These are phyloP conservation scores for Strobilomyces echinocephalus DNA, from an alignment of 768 basidiomycete genomes.

Conservation along the genomic window DNA sequence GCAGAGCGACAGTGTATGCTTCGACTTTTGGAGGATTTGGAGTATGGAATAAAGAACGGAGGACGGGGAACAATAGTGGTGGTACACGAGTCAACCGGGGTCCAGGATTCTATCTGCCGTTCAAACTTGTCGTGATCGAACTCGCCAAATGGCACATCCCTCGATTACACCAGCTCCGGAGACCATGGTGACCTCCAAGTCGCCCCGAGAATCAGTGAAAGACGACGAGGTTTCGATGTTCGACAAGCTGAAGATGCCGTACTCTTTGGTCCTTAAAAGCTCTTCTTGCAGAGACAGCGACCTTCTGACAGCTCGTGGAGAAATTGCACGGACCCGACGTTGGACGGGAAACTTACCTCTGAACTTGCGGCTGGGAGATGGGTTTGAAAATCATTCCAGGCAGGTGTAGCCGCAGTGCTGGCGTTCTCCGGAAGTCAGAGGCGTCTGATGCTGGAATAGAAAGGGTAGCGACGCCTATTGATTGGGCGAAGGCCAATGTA, in stretches of 20 bases:
- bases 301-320: conserved; percentile 3
- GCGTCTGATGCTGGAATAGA: conserved; percentile 3
- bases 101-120: conserved; percentile 5
- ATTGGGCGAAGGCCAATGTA: conserved; percentile 12
- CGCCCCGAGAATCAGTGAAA: conserved; percentile 32
- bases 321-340: not conserved
- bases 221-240: conserved; percentile 31
- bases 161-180: not conserved
- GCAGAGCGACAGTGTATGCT: conserved; percentile 10
- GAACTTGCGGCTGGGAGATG: conserved; percentile 7
- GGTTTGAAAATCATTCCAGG: conserved; percentile 11
- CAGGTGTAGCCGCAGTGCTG: not conserved
- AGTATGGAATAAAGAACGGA: conserved; percentile 21
- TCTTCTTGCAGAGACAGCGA: conserved; percentile 28
- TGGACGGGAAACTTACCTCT: conserved; percentile 9
- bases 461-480: conserved; percentile 4
- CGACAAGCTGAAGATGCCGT: conserved; percentile 35
- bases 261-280: conserved; percentile 30
- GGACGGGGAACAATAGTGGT: not conserved
- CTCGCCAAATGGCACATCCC: conserved; percentile 17
- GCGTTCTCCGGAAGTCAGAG: not conserved
- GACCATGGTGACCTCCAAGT: conserved; percentile 33
- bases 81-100: no score
- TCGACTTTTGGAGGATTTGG: conserved; percentile 9
- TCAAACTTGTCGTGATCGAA: conserved; percentile 18